Base-by-base conservation (phyloP, 1,284 basidiomycete species). In the Pulchroboletus neoregius region DNA sequence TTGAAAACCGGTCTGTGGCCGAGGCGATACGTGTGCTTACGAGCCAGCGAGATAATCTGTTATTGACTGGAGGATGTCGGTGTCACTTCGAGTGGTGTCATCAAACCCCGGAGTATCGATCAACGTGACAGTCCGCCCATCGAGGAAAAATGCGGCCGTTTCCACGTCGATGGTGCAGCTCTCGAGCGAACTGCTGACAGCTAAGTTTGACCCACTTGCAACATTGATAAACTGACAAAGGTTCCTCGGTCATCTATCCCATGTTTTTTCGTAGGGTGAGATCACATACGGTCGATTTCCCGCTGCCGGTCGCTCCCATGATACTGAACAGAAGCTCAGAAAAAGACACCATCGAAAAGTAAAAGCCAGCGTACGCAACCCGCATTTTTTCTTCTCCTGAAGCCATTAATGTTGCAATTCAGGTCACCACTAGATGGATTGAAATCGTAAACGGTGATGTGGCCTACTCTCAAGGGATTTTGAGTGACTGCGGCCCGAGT, bases 281-380 rank as follows among this genome's bases (percentile, higher is more conserved):
- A 28, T 39, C 12, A 47, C 71, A 23, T 46, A 73, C 72, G 1
- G 71, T 65, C 18, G 72, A 67, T 50, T 73, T 73, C 28, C 71
- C 72, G 34, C 66, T 73, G 31, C 71, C 72, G 1, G 72, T 72
- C 11, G 69, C 60, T 9, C 71, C 73, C 71, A 73, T 72, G 31
- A 73, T 48, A 7, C 72, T 73, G 31, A 22, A 45, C n/a, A 5
- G 15, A 24, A 22, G 30, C 44, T 53, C 45, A 57, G 45, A 39
- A 15, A 33, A 37, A n/a, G 8, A 6, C 20, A 28, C 5, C 26
- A 8, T 35, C 0, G 8, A 39, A 33, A 35, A 22, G 30, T 26
- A 12, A 6, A 40, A 41, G 4, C 11, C 27, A 28, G 44, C 61
- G 47, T 51, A 63, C 61, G 58, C 63, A 37, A 63, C 54, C 37